Evolutionary conservation across 805 yeast genomes (phyloP).

Genomic region (Starmerella potacharoeniae): DNA sequence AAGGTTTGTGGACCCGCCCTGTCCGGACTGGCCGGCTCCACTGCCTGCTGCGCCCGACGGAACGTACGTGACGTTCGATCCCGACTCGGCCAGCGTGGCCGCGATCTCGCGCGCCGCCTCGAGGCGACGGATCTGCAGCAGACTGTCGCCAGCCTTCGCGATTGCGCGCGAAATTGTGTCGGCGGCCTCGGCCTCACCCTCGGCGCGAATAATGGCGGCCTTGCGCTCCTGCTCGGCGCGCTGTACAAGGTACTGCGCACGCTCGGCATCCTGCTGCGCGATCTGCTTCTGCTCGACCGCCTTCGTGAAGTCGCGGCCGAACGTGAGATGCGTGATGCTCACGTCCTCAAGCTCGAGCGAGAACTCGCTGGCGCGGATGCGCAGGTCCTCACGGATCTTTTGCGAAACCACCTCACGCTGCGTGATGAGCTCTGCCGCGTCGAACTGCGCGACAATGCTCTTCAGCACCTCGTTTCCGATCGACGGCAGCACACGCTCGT

Average conservation of each 20-base stretch:
- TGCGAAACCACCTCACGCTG: constrained; percentile 92
- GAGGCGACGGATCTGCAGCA: constrained; percentile 82
- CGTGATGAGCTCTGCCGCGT: constrained; percentile 92
- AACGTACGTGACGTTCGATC: constrained; percentile 73
- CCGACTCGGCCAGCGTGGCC: constrained; percentile 62
- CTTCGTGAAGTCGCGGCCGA: constrained; percentile 91
- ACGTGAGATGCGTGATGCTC: constrained; percentile 93
- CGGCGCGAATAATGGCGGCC: constrained; percentile 91
- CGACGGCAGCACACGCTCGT: constrained; percentile 84
- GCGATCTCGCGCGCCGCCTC: constrained; percentile 98
- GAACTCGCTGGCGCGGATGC: constrained; percentile 75
- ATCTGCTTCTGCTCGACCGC: constrained; percentile 98
- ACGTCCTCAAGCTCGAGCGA: constrained; percentile 90
- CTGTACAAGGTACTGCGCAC: constrained; percentile 86
- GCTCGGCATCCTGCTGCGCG: constrained; percentile 98
- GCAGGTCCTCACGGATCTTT: constrained; percentile 75
- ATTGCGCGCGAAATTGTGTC: constrained; percentile 88
- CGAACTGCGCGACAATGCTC: constrained; percentile 85
- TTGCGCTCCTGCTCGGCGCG: constrained; percentile 95
- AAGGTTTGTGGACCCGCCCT: constrained; percentile 22
- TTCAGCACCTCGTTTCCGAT: constrained; percentile 86
- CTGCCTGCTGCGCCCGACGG: constrained; percentile 37
- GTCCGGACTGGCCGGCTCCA: constrained; percentile 23
- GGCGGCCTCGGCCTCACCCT: constrained; percentile 98
- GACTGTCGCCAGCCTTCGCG: constrained; percentile 90